Evolutionary conservation across 768 basidiomycete genomes (phyloP), one percentile per base, ranked within the genome.

Genomic region (Auriculariales sp.): DNA sequence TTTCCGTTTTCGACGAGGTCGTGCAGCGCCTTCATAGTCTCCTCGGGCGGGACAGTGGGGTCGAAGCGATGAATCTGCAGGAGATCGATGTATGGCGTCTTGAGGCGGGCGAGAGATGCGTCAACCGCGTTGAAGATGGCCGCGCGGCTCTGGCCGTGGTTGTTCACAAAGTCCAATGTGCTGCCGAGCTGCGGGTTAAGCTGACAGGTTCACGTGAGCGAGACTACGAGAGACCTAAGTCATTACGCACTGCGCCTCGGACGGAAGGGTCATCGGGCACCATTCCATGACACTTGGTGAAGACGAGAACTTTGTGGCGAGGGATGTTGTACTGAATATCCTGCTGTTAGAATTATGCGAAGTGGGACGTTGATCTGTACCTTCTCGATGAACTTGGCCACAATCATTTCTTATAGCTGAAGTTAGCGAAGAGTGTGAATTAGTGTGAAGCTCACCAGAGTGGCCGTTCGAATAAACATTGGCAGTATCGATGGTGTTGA

Each of bases 1-100:
- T 72, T 71, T 14, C 73, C 71, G 17, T 58, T 62, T 52, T 71
- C 57, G 0, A 75, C 68, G 19, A 75, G 67, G 53, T 74, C 74
- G 49, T 74, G 69, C 4, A 75, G 59, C 1, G 72, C 73, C 45
- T 68, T 67, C 73, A 74, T 74, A 0, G 66, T 75, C 57, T 74
- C 72, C 45, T 67, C 67, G 0, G 62, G 50, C 4, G 73, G 61
- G 0, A 67, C 64, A 0, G 52, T 50, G 6, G 55, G 30, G 48
- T 73, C 73, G 32, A 63, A 71, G 14, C 65, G 56, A 42, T 75
- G 74, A 30, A 72, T 67, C 52, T 74, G 73, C 33, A 75, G 61
- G 1, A 68, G 53, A 54, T 69, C 69, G 54, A 71, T 44, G 53
- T 67, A 66, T 15, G 63, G 24, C 2, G 68, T 71, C 19, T 59